Evolutionary conservation across 2,329 filamentous ascomycete species (phyloP), one percentile per base, ranked within the genome.

Genomic region (Coniosporium uncinatum): DNA sequence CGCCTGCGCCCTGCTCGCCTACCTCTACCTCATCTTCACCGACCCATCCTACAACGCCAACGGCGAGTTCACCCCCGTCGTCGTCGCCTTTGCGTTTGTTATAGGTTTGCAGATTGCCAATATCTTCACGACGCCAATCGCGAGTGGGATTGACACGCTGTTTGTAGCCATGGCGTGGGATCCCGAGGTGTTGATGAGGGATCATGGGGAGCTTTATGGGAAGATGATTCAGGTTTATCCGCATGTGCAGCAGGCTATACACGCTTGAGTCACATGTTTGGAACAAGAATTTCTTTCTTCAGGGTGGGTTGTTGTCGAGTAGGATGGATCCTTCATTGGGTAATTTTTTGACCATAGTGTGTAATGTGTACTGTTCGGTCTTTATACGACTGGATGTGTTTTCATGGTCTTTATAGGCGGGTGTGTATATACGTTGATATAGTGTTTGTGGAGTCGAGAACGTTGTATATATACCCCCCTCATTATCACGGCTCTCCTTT

Each of bases 31-130:
- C 38, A 68, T 82, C 49, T 88, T 88, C 65, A 94, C 88, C 3
- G 65, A 83, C n/a, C 88, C 88, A 0, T 69, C 71, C 0, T 95
- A 94, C 72, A 94, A 94, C 64, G 49, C 53, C 16, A 62, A 72
- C 11, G 79, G 81, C 42, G 71, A 63, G 11, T 94, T 81, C 59
- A 93, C 88, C 0, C 73, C 83, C 0, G 81, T 94, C 6, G 75
- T 95, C 16, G 77, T 95, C 57, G 87, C 87, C 0, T 94, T 91
- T 59, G 71, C 88, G 0, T 95, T 96, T 67, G 67, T 96, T 40
- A 90, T 96, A 48, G 91, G 91, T 5, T 67, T 95, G 49, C 91
- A 96, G 61, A 85, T 96, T 45, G 85, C 83, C 59, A 85, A 94
- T 61, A 79, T 95, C 48, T 94, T 96, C 65, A 86, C 91, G 24